These are phyloP conservation scores for Lotus japonicus DNA, from an alignment of 306 rosid species.

Conservation along the genomic window DNA sequence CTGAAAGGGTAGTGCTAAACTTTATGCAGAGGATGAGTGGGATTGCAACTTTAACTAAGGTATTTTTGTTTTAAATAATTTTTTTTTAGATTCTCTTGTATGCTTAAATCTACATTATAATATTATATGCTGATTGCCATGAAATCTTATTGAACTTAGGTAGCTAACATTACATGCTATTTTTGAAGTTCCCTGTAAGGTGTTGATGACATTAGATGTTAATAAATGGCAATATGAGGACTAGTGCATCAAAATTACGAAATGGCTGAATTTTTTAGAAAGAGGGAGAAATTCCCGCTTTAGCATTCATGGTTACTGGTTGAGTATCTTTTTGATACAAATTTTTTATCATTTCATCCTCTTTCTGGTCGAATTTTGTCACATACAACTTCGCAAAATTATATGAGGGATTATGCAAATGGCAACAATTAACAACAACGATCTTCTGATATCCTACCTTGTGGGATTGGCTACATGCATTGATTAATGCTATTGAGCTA, in stretches of 20 bases:
- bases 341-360: not conserved
- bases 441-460: not conserved
- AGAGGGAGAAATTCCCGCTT: not conserved
- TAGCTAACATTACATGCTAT: not conserved
- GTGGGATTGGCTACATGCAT: not conserved
- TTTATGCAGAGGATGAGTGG: constrained; percentile 99
- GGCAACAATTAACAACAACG: not conserved
- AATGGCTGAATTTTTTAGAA: not conserved
- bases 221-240: not conserved
- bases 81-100: not conserved
- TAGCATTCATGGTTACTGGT: not conserved
- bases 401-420: not conserved
- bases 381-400: not conserved
- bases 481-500: not conserved
- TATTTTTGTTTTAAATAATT: constrained; percentile 13
- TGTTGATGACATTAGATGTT: not conserved
- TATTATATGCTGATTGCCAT: not conserved
- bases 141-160: not conserved
- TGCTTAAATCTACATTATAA: not conserved
- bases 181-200: not conserved
- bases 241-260: not conserved
- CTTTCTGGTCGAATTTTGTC: no score
- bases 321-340: not conserved
- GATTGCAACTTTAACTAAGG: constrained; percentile 90
- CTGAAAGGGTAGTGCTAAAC: constrained; percentile 85